phyloP scores from a whole-genome alignment of 2,329 filamentous ascomycete species.

The Colletotrichum scovillei region DNA sequence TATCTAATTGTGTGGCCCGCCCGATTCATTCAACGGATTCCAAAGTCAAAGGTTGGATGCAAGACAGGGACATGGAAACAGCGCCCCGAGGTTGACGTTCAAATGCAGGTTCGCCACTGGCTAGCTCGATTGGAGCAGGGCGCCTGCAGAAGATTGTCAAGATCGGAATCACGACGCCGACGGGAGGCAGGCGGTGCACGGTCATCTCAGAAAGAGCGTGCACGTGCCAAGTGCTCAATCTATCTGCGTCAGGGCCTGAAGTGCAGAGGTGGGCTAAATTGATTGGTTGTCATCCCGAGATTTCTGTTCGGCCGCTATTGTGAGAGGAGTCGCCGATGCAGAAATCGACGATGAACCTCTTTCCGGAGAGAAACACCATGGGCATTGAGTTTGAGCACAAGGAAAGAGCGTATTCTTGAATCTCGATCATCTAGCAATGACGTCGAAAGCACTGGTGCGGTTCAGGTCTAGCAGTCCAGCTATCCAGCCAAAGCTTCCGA shows the following conservation, averaged over 20 bases:
- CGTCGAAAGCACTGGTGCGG: not conserved
- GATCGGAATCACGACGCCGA: slow-evolving; percentile 2
- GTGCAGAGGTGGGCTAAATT: not conserved
- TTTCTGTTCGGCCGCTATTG: not conserved
- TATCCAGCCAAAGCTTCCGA: not conserved
- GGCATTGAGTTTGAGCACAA: not conserved
- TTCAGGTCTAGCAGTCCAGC: not conserved
- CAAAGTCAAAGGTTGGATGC: not conserved
- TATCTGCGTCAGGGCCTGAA: slow-evolving; percentile 2
- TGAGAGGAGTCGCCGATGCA: not conserved
- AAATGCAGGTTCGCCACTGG: slow-evolving; percentile 7
- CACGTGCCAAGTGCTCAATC: slow-evolving; percentile 1
- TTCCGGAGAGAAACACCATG: not conserved
- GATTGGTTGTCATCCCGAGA: not conserved
- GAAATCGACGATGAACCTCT: not conserved
- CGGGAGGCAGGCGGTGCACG: slow-evolving; percentile 7
- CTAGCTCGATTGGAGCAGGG: slow-evolving; percentile 8
- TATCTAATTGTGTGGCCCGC: not conserved
- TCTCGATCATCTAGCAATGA: not conserved
- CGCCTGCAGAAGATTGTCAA: slow-evolving; percentile 1
- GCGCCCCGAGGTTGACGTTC: not conserved
- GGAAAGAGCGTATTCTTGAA: not conserved
- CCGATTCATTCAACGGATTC: not conserved
- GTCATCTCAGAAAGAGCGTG: not conserved
- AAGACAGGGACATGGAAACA: not conserved